Base-by-base conservation (phyloP, 352 stramenopile genomes). In the Pythium oligandrum region DNA sequence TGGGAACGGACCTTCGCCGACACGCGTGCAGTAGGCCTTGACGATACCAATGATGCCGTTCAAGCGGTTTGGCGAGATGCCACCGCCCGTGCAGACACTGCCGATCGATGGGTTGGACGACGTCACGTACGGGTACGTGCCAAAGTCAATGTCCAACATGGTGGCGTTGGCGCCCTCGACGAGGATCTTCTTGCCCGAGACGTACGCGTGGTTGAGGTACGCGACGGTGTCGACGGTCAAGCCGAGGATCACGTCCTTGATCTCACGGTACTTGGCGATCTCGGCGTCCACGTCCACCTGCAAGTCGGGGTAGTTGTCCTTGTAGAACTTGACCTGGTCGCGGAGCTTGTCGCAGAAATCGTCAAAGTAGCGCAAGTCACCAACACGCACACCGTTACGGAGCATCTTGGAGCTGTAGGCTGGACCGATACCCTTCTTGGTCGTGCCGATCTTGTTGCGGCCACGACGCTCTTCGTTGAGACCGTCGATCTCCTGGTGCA, bases 101-200 rank as follows among this genome's bases (percentile, higher is more conserved):
- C 97, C 96, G 57, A 98, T 96, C 44, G 91, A 98, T 44, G 97
- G 96, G 71, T 98, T 99, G 55, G 90, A 98, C 44, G 95, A 99
- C 36, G 97, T 99, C 43, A 99, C 97, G 75, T 98, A 99, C 40
- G 97, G 97, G 80, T 99, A 99, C 47, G 97, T 99, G 51, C 97
- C 97, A 67, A 99, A 99, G 78, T 99, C 97, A 77, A 99, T 98
- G 78, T 99, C 97, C 42, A 99, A 81, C 96, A 99, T 99, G 30
- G 96, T 98, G 4, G 97, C 97, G 75, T 99, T 99, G 34, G 97
- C 97, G 48, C 97, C 97, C 66, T 99, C 97, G 2, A 99, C 94
- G 32, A 99, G 69, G 59, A 99, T 98, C 57, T 88, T 95, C 79
- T 99, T 98, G 56, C 96, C 96, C 11, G 80, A 69, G 40, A 94